Evolutionary conservation across 768 basidiomycete genomes (phyloP), one percentile per base, ranked within the genome.

Genomic region (Leccinellum rugosiceps): DNA sequence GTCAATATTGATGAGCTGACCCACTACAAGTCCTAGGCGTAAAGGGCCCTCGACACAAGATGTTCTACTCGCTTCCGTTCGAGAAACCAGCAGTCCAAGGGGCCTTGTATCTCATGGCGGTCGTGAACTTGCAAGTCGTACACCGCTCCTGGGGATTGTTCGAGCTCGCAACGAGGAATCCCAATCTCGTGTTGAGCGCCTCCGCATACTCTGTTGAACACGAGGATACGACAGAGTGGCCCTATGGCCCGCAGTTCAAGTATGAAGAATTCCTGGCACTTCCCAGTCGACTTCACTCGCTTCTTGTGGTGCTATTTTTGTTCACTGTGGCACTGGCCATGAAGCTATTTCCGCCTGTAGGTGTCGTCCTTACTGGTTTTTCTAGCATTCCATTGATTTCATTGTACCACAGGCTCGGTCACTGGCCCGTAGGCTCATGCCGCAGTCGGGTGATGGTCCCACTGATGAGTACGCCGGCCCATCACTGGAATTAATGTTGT

Each of bases 181-280:
- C 60, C 17, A 55, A 31, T 11, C 56, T 68, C 26, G 62, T 61
- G 41, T 26, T 71, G 14, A 30, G 31, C 9, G 26, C 56, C 6
- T 50, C 57, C 51, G 15, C 13, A 41, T 67, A 47, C 59, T 68
- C 55, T 60, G 68, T 19, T 31, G 52, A 55, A 60, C 58, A 54
- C 34, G 53, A 64, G 57, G 55, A 70, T 11, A 45, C 63, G 25
- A 52, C 60, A 43, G 59, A 54, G 32, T 56, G 67, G 2, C 50
- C 70, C 14, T 94, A 95, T 65, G 94, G 91, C 6, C 75, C 83
- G 0, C 65, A 80, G 3, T 93, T 97, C 77, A 75, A 75, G 46
- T 96, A 94, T 68, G 83, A 85, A 51, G 93, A 95, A 70, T 88
- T 88, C 56, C 19, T 81, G 61, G 74, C 71, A 4, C 76, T 74